Conservation (phyloP, 2,329 filamentous ascomycete genomes). For the Magnaporthales sp. region DNA sequence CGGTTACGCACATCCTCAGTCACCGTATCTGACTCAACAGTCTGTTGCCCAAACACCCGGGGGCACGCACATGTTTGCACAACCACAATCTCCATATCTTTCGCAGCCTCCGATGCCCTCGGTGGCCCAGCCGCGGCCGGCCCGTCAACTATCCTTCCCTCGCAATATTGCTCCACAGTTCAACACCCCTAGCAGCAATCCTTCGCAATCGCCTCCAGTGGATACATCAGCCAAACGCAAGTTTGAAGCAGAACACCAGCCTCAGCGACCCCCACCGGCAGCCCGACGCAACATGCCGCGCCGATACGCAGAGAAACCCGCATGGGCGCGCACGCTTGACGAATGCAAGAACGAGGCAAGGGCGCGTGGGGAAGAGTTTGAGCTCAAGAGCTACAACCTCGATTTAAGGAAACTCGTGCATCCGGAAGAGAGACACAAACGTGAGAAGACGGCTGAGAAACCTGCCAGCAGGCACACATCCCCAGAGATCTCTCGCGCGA, state of each 20-base stretch:
- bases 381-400: constrained; percentile 34
- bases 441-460: constrained; percentile 15
- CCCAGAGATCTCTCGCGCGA: constrained; percentile 30
- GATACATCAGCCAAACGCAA: neutral
- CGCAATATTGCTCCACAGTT: neutral
- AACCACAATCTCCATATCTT: constrained; percentile 31
- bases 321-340: constrained; percentile 38
- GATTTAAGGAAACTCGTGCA: constrained; percentile 29
- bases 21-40: constrained; percentile 25
- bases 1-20: constrained; percentile 27
- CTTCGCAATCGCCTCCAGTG: constrained; percentile 10
- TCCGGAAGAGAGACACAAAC: neutral
- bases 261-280: constrained; percentile 17
- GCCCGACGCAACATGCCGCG: constrained; percentile 29
- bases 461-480: constrained; percentile 36
- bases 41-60: constrained; percentile 32
- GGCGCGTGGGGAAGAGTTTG: constrained; percentile 12
- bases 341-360: constrained; percentile 15
- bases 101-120: constrained; percentile 29
- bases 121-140: constrained; percentile 2
- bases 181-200: constrained; percentile 10
- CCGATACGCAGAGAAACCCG: constrained; percentile 28
- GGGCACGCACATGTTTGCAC: constrained; percentile 27
- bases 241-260: constrained; percentile 13
- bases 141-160: neutral